Conservation (phyloP, 1,139 yeast species). For the Nakaseomyces nivariensis region DNA sequence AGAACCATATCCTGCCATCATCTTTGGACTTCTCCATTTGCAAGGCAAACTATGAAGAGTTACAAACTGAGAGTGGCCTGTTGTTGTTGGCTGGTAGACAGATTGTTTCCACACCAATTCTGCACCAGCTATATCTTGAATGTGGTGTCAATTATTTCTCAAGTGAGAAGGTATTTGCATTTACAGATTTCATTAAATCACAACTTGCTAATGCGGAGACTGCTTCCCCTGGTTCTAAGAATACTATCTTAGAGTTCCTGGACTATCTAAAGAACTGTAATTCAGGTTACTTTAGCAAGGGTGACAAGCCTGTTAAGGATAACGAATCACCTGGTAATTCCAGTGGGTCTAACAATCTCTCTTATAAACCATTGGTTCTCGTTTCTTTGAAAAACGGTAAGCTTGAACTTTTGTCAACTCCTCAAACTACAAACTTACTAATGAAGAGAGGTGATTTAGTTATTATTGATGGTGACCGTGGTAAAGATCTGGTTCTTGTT, state of each 20-base stretch:
- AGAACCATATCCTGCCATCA: not conserved
- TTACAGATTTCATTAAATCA: slow-evolving; percentile 20
- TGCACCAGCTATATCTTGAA: slow-evolving; percentile 20
- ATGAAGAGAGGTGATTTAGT: slow-evolving; percentile 69
- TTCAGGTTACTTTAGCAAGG: slow-evolving; percentile 9
- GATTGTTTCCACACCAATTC: slow-evolving; percentile 19
- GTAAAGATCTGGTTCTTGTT: slow-evolving; percentile 79
- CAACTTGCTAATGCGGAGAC: slow-evolving; percentile 2
- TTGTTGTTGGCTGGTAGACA: slow-evolving; percentile 16
- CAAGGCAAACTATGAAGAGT: slow-evolving; percentile 2
- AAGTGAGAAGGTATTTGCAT: slow-evolving; percentile 17
- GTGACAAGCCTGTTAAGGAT: not conserved
- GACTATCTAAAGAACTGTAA: slow-evolving; percentile 20
- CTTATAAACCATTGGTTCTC: slow-evolving; percentile 42
- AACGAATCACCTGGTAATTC: slow-evolving; percentile 1
- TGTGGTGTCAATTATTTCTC: slow-evolving; percentile 27
- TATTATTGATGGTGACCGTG: slow-evolving; percentile 93
- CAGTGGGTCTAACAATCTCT: slow-evolving; percentile 15
- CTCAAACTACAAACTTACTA: slow-evolving; percentile 45
- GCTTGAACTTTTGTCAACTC: slow-evolving; percentile 69
- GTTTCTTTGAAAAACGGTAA: slow-evolving; percentile 85
- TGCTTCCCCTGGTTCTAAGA: not conserved
- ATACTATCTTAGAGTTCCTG: slow-evolving; percentile 12
- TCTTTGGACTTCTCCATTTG: slow-evolving; percentile 1
- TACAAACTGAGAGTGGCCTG: slow-evolving; percentile 19